phyloP scores from a whole-genome alignment of 495 filamentous ascomycete genomes.

The Amphirosellinia nigrospora region DNA sequence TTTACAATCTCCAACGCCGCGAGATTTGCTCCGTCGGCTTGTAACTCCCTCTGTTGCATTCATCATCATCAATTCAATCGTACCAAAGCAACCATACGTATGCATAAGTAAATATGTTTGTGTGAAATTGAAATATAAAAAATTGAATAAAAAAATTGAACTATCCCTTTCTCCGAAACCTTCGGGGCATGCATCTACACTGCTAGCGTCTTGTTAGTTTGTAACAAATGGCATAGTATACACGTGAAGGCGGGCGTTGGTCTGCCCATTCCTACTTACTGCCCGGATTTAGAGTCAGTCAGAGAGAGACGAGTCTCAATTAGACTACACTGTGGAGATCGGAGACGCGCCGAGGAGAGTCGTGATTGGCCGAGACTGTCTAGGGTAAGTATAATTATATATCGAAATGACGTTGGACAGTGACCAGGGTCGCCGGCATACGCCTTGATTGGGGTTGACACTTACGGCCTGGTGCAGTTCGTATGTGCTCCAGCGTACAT shows the following conservation, averaged over 20 bases:
- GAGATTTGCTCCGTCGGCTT: too few relatives aligned
- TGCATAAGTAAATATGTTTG: too few relatives aligned
- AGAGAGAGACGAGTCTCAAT: background rate
- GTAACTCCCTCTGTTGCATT: too few relatives aligned
- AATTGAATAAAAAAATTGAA: background rate
- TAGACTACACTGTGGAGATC: background rate
- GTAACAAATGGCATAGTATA: background rate
- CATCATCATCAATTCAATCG: too few relatives aligned
- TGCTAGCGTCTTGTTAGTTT: background rate
- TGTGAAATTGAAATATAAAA: too few relatives aligned
- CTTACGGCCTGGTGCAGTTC: constrained; percentile 19
- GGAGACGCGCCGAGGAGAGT: background rate
- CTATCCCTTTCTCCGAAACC: background rate
- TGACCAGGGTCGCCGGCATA: constrained; percentile 9
- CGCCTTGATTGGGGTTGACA: constrained; percentile 4
- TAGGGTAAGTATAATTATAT: constrained; percentile 8
- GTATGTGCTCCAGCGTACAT: background rate
- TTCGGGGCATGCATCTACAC: background rate
- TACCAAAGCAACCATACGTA: too few relatives aligned
- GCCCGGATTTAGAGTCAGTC: constrained; percentile 1
- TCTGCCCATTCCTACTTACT: background rate
- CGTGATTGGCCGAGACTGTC: constrained; percentile 5
- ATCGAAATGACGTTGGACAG: background rate
- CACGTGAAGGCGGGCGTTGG: background rate
- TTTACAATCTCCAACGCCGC: too few relatives aligned